These are phyloP conservation scores for Camelina laxa DNA, from an alignment of 345 rosid species.

Conservation along the genomic window DNA sequence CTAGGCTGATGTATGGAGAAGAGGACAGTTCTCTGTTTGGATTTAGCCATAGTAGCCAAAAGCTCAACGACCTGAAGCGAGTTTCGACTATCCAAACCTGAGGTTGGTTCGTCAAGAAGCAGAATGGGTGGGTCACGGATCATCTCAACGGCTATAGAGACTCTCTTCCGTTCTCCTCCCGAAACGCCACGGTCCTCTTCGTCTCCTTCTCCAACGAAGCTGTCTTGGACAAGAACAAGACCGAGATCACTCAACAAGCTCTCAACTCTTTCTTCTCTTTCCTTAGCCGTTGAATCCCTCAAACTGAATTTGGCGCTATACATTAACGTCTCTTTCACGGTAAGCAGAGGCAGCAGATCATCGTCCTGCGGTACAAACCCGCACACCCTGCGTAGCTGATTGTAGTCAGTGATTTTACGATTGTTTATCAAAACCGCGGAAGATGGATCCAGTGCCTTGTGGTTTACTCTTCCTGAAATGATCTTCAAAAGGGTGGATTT, in stretches of 20 bases:
- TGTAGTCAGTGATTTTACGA: slow-evolving; percentile 44
- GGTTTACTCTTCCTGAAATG: slow-evolving; percentile 72
- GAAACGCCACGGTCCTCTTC: slow-evolving; percentile 80
- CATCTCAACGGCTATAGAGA: slow-evolving; percentile 83
- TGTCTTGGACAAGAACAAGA: slow-evolving; percentile 65
- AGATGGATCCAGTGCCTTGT: slow-evolving; percentile 54
- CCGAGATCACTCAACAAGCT: slow-evolving; percentile 60
- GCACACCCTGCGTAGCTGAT: slow-evolving; percentile 65
- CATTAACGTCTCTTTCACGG: slow-evolving; percentile 84
- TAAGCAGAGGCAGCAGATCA: slow-evolving; percentile 75
- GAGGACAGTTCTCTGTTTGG: slow-evolving; percentile 62
- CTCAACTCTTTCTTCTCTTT: slow-evolving; percentile 70
- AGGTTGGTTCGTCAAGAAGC: slow-evolving; percentile 89
- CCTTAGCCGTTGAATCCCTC: slow-evolving; percentile 50
- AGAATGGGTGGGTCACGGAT: slow-evolving; percentile 80
- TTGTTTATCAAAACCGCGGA: slow-evolving; percentile 54
- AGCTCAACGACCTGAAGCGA: slow-evolving; percentile 86
- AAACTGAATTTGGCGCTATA: slow-evolving; percentile 79
- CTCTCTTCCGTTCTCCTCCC: slow-evolving; percentile 83
- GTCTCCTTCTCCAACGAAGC: slow-evolving; percentile 68
- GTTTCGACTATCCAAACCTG: slow-evolving; percentile 83
- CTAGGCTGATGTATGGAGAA: slow-evolving; percentile 78
- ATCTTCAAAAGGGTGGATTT: slow-evolving; percentile 79
- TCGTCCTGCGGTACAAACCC: slow-evolving; percentile 93
- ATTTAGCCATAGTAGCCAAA: slow-evolving; percentile 71